A percentile compares a stretch with the other conserved stretches of the same genome.
phyloP scores from a whole-genome alignment of 371 early-diverging fungal species.

The Furculomyces boomerangus region DNA sequence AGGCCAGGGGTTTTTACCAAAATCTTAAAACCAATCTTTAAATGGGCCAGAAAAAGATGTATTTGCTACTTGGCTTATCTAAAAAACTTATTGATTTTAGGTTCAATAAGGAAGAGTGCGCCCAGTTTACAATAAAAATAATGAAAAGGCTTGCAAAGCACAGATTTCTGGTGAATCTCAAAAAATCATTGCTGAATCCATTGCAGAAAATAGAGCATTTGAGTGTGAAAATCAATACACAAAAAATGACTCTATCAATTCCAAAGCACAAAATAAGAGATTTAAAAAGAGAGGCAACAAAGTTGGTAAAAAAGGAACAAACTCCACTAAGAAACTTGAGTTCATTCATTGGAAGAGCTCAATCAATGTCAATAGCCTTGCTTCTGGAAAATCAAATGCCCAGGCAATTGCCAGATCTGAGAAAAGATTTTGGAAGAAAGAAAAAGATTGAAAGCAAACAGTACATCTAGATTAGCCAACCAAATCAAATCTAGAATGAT shows the following conservation, averaged over 20 bases:
- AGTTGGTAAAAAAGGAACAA: not conserved
- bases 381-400: not conserved
- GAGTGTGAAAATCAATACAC: not conserved
- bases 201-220: not conserved
- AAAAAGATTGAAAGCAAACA: not conserved
- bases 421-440: not conserved
- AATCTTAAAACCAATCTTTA: not conserved
- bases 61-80: not conserved
- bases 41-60: not conserved
- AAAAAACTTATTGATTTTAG: not conserved
- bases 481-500: not conserved
- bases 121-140: not conserved
- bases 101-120: not conserved
- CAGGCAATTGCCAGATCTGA: not conserved
- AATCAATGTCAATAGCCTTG: not conserved
- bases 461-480: not conserved
- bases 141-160: not conserved
- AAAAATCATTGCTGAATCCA: constrained; percentile 9
- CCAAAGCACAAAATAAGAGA: not conserved
- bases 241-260: not conserved
- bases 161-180: constrained; percentile 1
- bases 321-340: not conserved
- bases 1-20: not conserved
- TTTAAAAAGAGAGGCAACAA: not conserved
- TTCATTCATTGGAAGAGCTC: constrained; percentile 3